These are phyloP conservation scores for Botryotinia narcissicola DNA, from an alignment of 2,329 filamentous ascomycete species.

Conservation along the genomic window DNA sequence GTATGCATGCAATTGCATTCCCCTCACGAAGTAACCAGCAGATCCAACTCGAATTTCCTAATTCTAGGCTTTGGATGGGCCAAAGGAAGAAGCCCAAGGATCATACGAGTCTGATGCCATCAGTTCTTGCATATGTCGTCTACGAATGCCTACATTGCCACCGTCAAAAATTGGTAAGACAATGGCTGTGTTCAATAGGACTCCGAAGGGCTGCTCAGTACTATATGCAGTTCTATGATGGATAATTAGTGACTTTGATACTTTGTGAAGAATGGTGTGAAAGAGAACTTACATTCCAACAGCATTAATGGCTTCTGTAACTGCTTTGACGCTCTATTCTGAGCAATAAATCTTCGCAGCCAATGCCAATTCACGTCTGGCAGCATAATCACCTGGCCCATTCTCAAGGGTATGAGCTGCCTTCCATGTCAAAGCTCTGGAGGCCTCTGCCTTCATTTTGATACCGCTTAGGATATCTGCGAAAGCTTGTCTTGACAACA, in stretches of 20 bases:
- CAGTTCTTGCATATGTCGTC: slow-evolving; percentile 48
- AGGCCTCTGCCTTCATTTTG: slow-evolving; percentile 52
- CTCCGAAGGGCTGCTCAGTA: slow-evolving; percentile 40
- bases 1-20: not conserved
- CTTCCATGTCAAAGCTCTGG: slow-evolving; percentile 51
- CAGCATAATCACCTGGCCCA: slow-evolving; percentile 38
- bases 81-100: slow-evolving; percentile 45
- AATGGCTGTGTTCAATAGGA: slow-evolving; percentile 46
- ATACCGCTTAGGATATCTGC: slow-evolving; percentile 52
- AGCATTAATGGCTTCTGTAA: slow-evolving; percentile 50
- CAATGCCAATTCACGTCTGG: slow-evolving; percentile 45
- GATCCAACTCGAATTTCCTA: not conserved
- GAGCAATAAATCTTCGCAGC: slow-evolving; percentile 52
- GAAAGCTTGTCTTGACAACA: slow-evolving; percentile 49
- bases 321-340: slow-evolving; percentile 48
- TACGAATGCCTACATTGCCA: slow-evolving; percentile 52
- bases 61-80: slow-evolving; percentile 6
- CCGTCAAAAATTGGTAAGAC: slow-evolving; percentile 52
- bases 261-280: not conserved
- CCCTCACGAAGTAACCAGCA: not conserved
- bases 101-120: slow-evolving; percentile 46
- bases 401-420: slow-evolving; percentile 44
- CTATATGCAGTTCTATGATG: slow-evolving; percentile 16
- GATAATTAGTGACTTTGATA: slow-evolving; percentile 17
- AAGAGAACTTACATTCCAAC: slow-evolving; percentile 47